These are phyloP conservation scores for Calonectria pteridis DNA, from an alignment of 2,329 filamentous ascomycete species.

Conservation along the genomic window DNA sequence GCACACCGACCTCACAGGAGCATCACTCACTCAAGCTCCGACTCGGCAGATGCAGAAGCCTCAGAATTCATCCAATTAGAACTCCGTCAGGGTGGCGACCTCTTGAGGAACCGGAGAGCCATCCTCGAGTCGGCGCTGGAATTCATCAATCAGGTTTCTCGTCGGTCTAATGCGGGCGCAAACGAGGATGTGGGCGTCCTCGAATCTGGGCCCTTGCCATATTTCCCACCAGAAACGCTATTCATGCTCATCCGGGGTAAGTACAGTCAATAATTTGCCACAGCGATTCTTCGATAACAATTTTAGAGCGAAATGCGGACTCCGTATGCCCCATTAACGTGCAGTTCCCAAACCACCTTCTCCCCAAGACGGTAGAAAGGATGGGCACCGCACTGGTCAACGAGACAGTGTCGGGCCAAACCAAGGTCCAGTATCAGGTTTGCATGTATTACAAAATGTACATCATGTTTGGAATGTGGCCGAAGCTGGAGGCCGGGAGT, in stretches of 20 bases:
- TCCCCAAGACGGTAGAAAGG: slow-evolving; percentile 3
- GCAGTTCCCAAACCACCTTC: slow-evolving; percentile 12
- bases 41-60: slow-evolving; percentile 6
- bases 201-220: neutral
- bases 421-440: neutral
- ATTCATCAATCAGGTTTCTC: slow-evolving; percentile 15
- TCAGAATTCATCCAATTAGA: slow-evolving; percentile 18
- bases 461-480: slow-evolving; percentile 11
- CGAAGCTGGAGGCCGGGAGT: neutral
- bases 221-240: slow-evolving; percentile 5
- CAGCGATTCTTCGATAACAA: neutral
- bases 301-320: neutral
- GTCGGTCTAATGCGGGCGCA: neutral
- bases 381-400: slow-evolving; percentile 12
- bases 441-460: slow-evolving; percentile 13
- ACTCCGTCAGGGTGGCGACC: neutral
- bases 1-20: neutral
- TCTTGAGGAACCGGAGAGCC: neutral
- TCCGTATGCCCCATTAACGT: neutral
- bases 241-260: slow-evolving; percentile 6
- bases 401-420: neutral
- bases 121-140: slow-evolving; percentile 11
- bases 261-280: neutral
- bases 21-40: neutral
- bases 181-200: neutral